Base-by-base conservation (phyloP, 108 stramenopile species). In the Conticribra weissflogii region DNA sequence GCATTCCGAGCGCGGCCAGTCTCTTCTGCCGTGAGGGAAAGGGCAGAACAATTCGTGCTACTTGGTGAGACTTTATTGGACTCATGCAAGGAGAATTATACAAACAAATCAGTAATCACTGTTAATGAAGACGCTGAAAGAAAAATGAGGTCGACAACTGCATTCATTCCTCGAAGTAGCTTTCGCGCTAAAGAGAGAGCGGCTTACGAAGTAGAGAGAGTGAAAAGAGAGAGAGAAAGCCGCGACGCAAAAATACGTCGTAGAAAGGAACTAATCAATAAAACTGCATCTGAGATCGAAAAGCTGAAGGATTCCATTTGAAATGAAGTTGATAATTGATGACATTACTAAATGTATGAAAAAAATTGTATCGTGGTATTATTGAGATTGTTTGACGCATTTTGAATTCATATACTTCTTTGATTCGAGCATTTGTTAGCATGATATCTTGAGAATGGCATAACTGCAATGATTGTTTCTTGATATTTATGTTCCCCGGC, bases 1-100 rank as follows among this genome's bases (percentile, higher is more conserved):
- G 19, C 45, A 14, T 81, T 81, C 41, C 70, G 51, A 60, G 79
- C 79, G 57, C 69, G 61, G 0, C 79, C 79, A 17, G 46, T 81
- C 17, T 69, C 79, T 21, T 36, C 62, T 17, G 68, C 72, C 34
- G 50, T 53, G 14, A 36, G 46, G 7, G 33, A 60, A 19, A 61
- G 46, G 0, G 46, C 47, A 15, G 30, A 22, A 24, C 51, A 3
- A n/a, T 55, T 32, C 25, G 53, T 24, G 9, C 54, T 45, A 46
- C 54, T 41, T 32, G 41, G 56, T 51, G 19, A 21, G 9, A 51
- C 19, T 12, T n/a, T 21, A 16, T n/a, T 4, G 18, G 21, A 5
- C 5, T 22, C 21, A 51, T 51, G n/a, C 19, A 21, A 51, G 50
- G 21, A 22, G 21, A n/a, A 51, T 51, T 51, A 56, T 29, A n/a